phyloP scores from a whole-genome alignment of 345 rosid species.

The Sisymbrium irio region DNA sequence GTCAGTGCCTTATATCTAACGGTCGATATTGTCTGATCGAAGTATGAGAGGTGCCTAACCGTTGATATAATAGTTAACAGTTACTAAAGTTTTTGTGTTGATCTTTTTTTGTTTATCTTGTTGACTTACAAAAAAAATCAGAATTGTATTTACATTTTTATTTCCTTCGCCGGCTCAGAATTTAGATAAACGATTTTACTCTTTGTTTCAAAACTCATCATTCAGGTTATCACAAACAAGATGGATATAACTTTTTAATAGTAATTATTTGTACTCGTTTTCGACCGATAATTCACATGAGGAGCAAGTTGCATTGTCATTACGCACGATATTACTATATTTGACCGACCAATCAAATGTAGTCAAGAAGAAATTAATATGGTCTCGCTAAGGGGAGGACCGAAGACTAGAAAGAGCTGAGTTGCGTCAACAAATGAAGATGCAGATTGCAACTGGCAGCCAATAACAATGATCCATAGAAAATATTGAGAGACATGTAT shows the following conservation, averaged over 20 bases:
- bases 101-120: neutral
- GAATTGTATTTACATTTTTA: neutral
- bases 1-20: conserved; percentile 5
- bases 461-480: neutral
- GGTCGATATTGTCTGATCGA: neutral
- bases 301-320: neutral
- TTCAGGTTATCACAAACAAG: neutral
- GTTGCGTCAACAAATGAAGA: conserved; percentile 23
- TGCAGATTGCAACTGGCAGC: conserved; percentile 18
- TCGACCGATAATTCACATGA: neutral
- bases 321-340: neutral
- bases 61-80: conserved; percentile 12
- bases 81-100: neutral
- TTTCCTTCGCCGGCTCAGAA: neutral
- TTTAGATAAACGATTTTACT: too few relatives aligned
- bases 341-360: neutral
- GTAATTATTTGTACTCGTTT: neutral
- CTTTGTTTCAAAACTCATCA: too few relatives aligned
- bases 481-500: neutral
- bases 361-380: conserved; percentile 7
- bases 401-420: neutral
- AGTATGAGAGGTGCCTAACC: conserved; percentile 15
- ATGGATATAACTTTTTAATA: neutral
- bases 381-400: conserved; percentile 13
- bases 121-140: neutral